Evolutionary conservation across 306 rosid species (phyloP).

Genomic region (Acacia melanoxylon): DNA sequence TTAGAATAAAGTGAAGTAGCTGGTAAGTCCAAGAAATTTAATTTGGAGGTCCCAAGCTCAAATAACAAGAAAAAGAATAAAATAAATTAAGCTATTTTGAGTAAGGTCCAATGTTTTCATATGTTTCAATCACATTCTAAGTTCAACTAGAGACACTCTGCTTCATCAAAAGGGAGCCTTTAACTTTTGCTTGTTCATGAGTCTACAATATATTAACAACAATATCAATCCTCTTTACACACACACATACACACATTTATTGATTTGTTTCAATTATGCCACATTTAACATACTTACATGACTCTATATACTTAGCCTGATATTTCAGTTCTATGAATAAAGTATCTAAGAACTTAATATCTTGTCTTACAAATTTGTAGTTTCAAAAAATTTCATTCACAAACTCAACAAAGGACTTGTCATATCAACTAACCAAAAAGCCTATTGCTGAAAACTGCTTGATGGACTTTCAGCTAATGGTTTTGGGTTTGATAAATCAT

Average conservation of each 20-base stretch:
- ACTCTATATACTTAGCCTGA: neutral
- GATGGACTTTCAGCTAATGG: constrained; percentile 31
- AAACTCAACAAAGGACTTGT: neutral
- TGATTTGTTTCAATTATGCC: neutral
- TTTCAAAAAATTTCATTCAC: neutral
- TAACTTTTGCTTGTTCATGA: neutral
- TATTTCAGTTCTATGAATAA: neutral
- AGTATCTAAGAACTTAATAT: neutral
- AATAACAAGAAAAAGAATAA: neutral
- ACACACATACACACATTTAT: neutral
- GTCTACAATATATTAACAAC: neutral
- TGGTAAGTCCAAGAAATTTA: neutral
- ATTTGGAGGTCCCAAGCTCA: neutral
- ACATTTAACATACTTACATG: neutral
- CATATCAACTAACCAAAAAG: neutral
- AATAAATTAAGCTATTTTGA: neutral
- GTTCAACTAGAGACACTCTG: neutral
- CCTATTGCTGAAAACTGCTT: constrained; percentile 28
- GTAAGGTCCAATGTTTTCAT: neutral
- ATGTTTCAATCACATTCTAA: neutral
- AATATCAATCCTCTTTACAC: neutral
- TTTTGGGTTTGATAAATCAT: constrained; percentile 36
- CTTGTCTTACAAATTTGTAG: neutral
- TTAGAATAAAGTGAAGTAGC: neutral
- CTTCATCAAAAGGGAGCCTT: neutral